Evolutionary conservation across 1,284 basidiomycete genomes (phyloP), one percentile per base, ranked within the genome.

Genomic region (Moesziomyces antarcticus): DNA sequence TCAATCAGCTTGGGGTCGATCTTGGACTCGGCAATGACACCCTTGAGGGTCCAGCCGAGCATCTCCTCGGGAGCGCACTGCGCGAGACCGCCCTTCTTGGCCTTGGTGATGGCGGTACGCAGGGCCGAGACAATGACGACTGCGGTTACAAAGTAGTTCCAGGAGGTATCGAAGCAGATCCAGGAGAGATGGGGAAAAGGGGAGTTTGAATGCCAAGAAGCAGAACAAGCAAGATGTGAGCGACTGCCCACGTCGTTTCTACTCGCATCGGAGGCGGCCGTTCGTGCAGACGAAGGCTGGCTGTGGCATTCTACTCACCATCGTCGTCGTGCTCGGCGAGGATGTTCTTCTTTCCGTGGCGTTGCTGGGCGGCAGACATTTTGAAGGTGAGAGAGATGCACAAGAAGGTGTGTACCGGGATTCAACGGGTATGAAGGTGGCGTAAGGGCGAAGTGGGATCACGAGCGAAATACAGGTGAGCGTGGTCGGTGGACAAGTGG

Each of bases 41-140:
- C 85, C 72, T 82, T 81, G 56, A 82, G 64, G 24, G 75, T 91
- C 63, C 90, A 90, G 24, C 91, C 90, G 71, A 98, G 90, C 77
- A 97, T 87, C 79, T 96, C 92, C 81, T 98, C 96, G 13, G 94
- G 93, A 85, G 96, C 73, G 41, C 71, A 74, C 74, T 84, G 93
- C 85, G 97, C 94, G 88, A 97, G 94, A 16, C 93, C 93, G 60
- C 95, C 95, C 85, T 96, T 97, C 85, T 89, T 92, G 30, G 89
- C 90, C 90, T 92, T 94, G 41, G 94, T 96, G 75, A 96, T 88
- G 45, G 95, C 91, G 37, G 94, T 93, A 70, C 96, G 91, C 60
- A 93, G 89, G 21, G 94, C 93, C 21, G 90, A 87, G 81, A 93
- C 90, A 84, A 98, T 92, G 79, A 98, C 96, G 49, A 98, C 91